Conservation (phyloP, 345 rosid species). For the Hypericum perforatum region DNA sequence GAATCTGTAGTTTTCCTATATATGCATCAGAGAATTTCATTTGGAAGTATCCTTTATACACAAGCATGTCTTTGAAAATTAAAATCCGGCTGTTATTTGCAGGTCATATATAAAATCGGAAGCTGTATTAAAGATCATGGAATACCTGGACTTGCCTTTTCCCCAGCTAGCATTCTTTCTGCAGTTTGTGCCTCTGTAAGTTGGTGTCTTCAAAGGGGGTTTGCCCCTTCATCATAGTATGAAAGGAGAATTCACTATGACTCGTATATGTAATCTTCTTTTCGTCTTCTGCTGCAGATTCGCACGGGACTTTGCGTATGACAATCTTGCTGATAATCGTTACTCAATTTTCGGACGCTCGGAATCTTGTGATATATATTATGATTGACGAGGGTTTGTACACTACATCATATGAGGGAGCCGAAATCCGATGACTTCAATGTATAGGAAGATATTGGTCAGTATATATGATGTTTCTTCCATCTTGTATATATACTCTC, state of each 20-base stretch:
- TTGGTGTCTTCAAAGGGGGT: background rate
- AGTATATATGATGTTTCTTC: too few species aligned
- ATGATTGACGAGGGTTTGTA: slow-evolving; percentile 11
- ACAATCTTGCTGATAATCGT: slow-evolving; percentile 67
- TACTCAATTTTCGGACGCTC: slow-evolving; percentile 68
- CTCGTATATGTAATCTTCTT: background rate
- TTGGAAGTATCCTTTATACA: too few species aligned
- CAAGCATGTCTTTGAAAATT: too few species aligned
- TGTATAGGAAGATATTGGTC: too few species aligned
- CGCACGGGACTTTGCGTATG: slow-evolving; percentile 57
- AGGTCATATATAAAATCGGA: slow-evolving; percentile 81
- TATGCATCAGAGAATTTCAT: too few species aligned
- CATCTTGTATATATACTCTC: too few species aligned
- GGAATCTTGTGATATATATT: slow-evolving; percentile 69
- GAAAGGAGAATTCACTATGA: background rate
- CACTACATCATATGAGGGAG: too few species aligned
- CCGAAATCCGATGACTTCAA: too few species aligned
- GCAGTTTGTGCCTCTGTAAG: slow-evolving; percentile 67
- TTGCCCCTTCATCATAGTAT: background rate
- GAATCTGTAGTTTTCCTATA: too few species aligned
- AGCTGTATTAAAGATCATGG: slow-evolving; percentile 31
- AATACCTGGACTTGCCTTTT: slow-evolving; percentile 62
- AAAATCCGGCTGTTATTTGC: slow-evolving; percentile 26
- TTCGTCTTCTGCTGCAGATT: slow-evolving; percentile 37
- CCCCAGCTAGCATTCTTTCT: slow-evolving; percentile 73